Evolutionary conservation across 352 stramenopile species (phyloP).

Genomic region (Phytopythium oedochilum): DNA sequence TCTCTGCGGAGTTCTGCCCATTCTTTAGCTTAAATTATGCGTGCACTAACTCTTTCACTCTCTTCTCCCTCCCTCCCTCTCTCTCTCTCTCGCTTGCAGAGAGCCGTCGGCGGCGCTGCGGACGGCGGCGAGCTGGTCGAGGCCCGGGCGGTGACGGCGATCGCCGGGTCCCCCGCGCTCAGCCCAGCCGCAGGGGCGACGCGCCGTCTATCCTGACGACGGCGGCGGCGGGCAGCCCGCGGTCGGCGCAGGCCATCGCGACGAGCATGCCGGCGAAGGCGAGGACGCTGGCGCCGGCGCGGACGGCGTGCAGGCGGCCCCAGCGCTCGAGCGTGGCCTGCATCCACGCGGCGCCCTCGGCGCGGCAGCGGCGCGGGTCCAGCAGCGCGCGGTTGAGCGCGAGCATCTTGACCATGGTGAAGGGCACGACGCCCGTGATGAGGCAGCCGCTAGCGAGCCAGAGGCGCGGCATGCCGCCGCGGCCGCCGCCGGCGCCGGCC

Average conservation of each 20-base stretch:
- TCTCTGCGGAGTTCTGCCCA: no score
- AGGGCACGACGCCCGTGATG: slow-evolving; percentile 57
- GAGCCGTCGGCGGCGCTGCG: neutral
- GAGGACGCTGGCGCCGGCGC: slow-evolving; percentile 39
- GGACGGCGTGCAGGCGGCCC: slow-evolving; percentile 50
- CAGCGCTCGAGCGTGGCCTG: slow-evolving; percentile 47
- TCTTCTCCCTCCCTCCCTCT: neutral
- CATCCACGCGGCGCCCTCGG: slow-evolving; percentile 40
- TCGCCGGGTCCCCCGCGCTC: neutral
- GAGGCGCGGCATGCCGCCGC: slow-evolving; percentile 31
- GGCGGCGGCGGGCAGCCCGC: slow-evolving; percentile 1
- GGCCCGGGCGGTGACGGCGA: no score
- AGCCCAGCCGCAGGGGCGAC: neutral
- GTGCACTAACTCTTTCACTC: neutral
- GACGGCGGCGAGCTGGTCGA: no score
- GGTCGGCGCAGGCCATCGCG: slow-evolving; percentile 41
- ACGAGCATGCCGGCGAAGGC: slow-evolving; percentile 62
- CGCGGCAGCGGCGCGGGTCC: slow-evolving; percentile 34
- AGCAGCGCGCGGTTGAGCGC: slow-evolving; percentile 56
- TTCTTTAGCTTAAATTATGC: neutral
- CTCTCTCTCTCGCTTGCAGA: neutral
- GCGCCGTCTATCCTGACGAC: neutral
- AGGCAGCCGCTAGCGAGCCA: slow-evolving; percentile 53
- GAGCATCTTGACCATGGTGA: slow-evolving; percentile 66
- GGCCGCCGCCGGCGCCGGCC: neutral